Evolutionary conservation across 225 moss, liverwort and hornwort genomes (phyloP).

Genomic region (Anthoceros angustus): DNA sequence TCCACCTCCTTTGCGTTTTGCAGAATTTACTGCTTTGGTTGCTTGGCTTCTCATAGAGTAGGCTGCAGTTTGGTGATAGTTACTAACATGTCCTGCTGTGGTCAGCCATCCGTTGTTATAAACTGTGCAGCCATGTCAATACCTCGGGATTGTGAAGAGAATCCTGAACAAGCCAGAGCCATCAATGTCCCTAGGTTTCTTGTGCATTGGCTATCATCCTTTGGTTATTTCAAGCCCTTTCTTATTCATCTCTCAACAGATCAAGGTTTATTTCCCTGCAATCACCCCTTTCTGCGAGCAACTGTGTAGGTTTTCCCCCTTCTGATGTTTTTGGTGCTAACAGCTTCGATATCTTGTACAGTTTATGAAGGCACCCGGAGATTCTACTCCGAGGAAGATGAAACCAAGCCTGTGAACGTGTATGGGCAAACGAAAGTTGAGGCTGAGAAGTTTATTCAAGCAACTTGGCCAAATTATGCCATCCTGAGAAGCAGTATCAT

Average conservation of each 20-base stretch:
- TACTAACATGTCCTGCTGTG: constrained; percentile 13
- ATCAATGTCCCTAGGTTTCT: constrained; percentile 69
- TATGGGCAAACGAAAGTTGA: constrained; percentile 71
- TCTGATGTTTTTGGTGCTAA: background rate
- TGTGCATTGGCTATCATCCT: constrained; percentile 50
- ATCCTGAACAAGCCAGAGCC: constrained; percentile 50
- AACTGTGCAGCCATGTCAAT: constrained; percentile 82
- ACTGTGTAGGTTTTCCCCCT: background rate
- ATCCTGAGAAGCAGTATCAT: constrained; percentile 91
- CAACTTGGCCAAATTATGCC: constrained; percentile 48
- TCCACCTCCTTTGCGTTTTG: background rate
- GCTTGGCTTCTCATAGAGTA: background rate
- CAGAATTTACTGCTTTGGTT: background rate
- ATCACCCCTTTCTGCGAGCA: background rate
- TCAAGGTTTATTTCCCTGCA: constrained; percentile 38
- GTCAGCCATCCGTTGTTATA: constrained; percentile 62
- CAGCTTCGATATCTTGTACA: constrained; percentile 14
- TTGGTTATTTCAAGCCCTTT: constrained; percentile 36
- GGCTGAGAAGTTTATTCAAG: constrained; percentile 50
- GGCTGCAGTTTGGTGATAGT: background rate
- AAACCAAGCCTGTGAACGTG: constrained; percentile 68
- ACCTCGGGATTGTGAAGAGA: constrained; percentile 80
- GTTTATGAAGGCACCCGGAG: constrained; percentile 73
- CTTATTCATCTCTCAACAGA: constrained; percentile 89
- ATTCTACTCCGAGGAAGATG: constrained; percentile 80